Conservation (phyloP, 2,329 filamentous ascomycete species). For the Keithomyces neogunnii region DNA sequence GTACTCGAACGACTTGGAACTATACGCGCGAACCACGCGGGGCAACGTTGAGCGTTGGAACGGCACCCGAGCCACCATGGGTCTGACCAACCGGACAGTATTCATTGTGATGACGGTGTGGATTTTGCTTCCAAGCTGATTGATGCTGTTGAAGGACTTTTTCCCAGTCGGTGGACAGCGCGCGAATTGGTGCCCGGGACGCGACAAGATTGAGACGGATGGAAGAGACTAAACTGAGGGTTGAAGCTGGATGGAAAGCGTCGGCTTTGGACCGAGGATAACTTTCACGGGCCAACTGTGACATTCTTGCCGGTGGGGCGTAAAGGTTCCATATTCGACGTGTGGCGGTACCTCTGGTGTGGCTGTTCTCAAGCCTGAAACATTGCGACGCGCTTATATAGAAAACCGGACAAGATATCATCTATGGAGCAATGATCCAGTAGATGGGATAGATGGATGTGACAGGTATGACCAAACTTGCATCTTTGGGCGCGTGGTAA, state of each 20-base stretch:
- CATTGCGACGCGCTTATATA: no score
- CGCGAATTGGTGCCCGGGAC: background rate
- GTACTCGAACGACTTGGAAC: slow-evolving; percentile 61
- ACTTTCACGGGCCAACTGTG: no score
- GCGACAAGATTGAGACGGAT: background rate
- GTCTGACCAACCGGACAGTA: slow-evolving; percentile 48
- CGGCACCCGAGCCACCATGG: slow-evolving; percentile 37
- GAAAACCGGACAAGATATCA: no score
- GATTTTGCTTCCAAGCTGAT: background rate
- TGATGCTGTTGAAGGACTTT: background rate
- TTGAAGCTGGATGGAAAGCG: slow-evolving; percentile 16
- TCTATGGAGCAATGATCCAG: no score
- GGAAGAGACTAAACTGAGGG: background rate
- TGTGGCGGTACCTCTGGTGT: no score
- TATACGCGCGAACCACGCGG: slow-evolving; percentile 43
- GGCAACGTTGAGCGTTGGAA: slow-evolving; percentile 51
- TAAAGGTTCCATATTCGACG: no score
- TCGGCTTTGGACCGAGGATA: slow-evolving; percentile 21
- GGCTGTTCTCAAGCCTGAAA: no score
- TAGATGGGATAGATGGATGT: no score
- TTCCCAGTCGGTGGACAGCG: slow-evolving; percentile 1
- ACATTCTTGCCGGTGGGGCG: no score
- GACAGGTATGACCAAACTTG: no score
- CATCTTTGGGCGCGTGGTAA: no score
- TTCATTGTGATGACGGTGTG: slow-evolving; percentile 32